Evolutionary conservation across 768 basidiomycete genomes (phyloP).

Genomic region (Amanita rubescens): DNA sequence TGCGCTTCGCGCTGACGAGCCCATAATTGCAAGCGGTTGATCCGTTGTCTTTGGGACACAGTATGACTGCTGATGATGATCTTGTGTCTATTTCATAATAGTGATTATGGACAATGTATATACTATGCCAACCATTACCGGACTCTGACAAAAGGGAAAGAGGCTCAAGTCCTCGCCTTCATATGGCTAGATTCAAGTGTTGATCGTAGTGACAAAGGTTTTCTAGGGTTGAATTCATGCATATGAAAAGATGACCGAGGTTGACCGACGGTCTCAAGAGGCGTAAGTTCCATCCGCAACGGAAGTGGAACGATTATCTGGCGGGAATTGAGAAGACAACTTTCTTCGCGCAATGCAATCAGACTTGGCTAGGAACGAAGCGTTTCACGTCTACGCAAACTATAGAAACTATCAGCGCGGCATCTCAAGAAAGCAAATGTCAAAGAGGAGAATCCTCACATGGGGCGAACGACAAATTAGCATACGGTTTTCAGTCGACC

Average conservation of each 20-base stretch:
- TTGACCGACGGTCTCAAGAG: conserved; percentile 3
- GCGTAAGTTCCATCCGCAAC: not conserved
- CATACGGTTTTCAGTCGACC: too few species aligned
- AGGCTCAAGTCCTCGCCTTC: not conserved
- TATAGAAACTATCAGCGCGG: too few species aligned
- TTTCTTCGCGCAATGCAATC: not conserved
- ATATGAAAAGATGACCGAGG: not conserved
- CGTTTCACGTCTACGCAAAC: not conserved
- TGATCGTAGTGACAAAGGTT: not conserved
- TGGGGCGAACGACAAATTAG: too few species aligned
- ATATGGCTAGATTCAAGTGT: not conserved
- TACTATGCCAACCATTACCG: not conserved
- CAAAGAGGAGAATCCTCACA: too few species aligned
- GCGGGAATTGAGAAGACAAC: not conserved
- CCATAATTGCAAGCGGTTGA: not conserved
- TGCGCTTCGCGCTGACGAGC: conserved; percentile 23
- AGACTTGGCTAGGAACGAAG: not conserved
- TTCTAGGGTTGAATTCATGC: not conserved
- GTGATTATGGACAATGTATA: not conserved
- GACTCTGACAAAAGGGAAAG: not conserved
- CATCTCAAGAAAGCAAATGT: too few species aligned
- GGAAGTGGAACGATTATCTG: not conserved
- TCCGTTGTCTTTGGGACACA: not conserved
- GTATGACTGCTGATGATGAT: not conserved
- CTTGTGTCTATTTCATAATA: not conserved